phyloP scores from a whole-genome alignment of 1,284 basidiomycete genomes.

The Neolentinus lepideus region DNA sequence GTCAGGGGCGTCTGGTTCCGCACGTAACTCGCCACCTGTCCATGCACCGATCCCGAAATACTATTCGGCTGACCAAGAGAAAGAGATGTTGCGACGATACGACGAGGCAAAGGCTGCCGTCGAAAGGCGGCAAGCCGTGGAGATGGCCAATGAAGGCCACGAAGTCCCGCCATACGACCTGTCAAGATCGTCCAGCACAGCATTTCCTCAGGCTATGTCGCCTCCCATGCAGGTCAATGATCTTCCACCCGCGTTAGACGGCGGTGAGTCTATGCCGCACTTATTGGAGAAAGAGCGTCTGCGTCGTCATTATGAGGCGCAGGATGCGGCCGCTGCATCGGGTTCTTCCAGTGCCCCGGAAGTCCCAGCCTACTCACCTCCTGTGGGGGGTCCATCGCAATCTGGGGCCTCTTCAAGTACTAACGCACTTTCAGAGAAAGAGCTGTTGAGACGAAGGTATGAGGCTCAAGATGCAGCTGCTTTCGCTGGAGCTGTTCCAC shows the following conservation, averaged over 20 bases:
- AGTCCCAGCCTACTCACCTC: conserved; percentile 5
- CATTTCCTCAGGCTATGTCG: conserved; percentile 33
- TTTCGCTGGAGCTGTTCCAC: conserved; percentile 4
- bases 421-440: conserved; percentile 43
- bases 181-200: conserved; percentile 14
- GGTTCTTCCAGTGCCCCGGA: conserved; percentile 1
- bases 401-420: conserved; percentile 14
- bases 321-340: conserved; percentile 41
- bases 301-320: conserved; percentile 51
- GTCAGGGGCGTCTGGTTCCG: conserved; percentile 3
- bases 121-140: conserved; percentile 36
- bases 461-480: conserved; percentile 39
- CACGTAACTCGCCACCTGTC: conserved; percentile 1
- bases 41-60: conserved; percentile 8
- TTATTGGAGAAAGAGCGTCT: conserved; percentile 38
- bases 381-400: conserved; percentile 9
- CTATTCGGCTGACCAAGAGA: conserved; percentile 45
- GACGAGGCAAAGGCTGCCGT: conserved; percentile 67
- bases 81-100: conserved; percentile 59
- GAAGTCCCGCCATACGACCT: conserved; percentile 35
- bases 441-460: conserved; percentile 38
- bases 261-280: conserved; percentile 13
- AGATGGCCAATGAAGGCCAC: conserved; percentile 20
- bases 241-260: background rate
- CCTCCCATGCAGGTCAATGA: background rate